Base-by-base conservation (phyloP, 495 filamentous ascomycete species). In the Hyaloscypha variabilis region DNA sequence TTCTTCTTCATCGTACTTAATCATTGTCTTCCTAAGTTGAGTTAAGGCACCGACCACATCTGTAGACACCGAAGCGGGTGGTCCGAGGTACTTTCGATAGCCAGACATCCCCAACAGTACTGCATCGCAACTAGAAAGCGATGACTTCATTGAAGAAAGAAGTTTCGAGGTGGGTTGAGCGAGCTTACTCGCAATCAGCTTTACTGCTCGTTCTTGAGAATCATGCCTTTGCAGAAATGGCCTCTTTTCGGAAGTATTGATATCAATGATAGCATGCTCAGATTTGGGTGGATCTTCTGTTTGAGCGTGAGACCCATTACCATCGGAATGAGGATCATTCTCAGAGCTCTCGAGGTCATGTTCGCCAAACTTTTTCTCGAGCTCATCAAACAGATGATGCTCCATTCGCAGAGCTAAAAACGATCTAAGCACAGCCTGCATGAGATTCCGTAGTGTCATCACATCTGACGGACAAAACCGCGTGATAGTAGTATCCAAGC, bases 391-490 rank as follows among this genome's bases (percentile, higher is more conserved):
- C 6, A 85, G 73, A 8, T 66, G 72, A 3, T 76, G 76, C 52
- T 83, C 76, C 21, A 80, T 75, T 61, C 78, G 78, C 26, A 85
- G 67, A 63, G 77, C 74, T 17, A 78, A 71, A 14, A 83, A 67
- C 51, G 80, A 72, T 65, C 84, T 75, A 61, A 86, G 80, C 10
- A 83, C 80, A 3, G 71, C 78, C 68, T 87, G 84, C 39, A 86
- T 76, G 17, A 78, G 71, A 68, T 86, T 86, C 55, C 84, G 79
- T 53, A 86, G 71, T 4, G 67, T 67, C 46, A 72, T 62, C 8
- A 81, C 74, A 71, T 85, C 82, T n/a, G 75, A 72, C 1, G 83
- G 82, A 21, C 67, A 62, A 49, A 85, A 81, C 2, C 77, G 76
- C 1, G 83, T 83, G 10, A 83, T 64, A 8, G 83, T 78, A 26